A percentile compares a stretch with the other conserved stretches of the same genome.
Conservation (phyloP, 345 rosid species). For the Salix caprea region DNA sequence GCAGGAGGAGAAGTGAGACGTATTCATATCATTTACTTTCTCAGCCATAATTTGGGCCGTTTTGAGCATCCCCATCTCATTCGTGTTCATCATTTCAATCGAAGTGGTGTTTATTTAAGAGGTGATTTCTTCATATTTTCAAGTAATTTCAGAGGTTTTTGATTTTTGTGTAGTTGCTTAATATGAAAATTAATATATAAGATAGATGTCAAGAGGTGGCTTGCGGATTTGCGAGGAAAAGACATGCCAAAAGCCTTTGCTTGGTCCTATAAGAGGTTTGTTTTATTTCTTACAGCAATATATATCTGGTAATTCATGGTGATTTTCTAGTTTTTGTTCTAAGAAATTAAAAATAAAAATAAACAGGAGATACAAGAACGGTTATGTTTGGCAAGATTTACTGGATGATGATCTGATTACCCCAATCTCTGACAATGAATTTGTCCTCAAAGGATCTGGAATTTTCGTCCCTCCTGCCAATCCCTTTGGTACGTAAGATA, state of each 20-base stretch:
- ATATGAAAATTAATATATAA: neutral
- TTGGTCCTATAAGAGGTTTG: slow-evolving; percentile 80
- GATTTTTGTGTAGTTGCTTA: neutral
- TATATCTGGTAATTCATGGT: neutral
- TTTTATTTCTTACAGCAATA: neutral
- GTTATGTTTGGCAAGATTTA: slow-evolving; percentile 80
- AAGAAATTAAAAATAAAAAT: neutral
- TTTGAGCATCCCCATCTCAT: slow-evolving; percentile 76
- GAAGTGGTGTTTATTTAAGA: slow-evolving; percentile 56
- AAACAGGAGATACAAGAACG: slow-evolving; percentile 57
- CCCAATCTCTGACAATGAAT: slow-evolving; percentile 68
- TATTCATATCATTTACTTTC: slow-evolving; percentile 66
- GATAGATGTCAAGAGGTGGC: slow-evolving; percentile 74
- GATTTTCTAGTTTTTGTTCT: neutral
- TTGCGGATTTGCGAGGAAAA: slow-evolving; percentile 62
- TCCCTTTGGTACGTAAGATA: slow-evolving; percentile 17
- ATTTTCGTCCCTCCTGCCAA: slow-evolving; percentile 11
- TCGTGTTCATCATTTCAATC: slow-evolving; percentile 46
- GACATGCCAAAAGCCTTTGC: slow-evolving; percentile 57
- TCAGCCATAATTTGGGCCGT: slow-evolving; percentile 38
- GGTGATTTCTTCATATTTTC: slow-evolving; percentile 25
- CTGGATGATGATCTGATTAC: slow-evolving; percentile 66
- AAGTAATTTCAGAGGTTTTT: neutral
- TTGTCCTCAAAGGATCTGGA: slow-evolving; percentile 68
- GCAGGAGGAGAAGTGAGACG: slow-evolving; percentile 48